phyloP scores from a whole-genome alignment of 495 filamentous ascomycete species.

The Oleoguttula mirabilis region DNA sequence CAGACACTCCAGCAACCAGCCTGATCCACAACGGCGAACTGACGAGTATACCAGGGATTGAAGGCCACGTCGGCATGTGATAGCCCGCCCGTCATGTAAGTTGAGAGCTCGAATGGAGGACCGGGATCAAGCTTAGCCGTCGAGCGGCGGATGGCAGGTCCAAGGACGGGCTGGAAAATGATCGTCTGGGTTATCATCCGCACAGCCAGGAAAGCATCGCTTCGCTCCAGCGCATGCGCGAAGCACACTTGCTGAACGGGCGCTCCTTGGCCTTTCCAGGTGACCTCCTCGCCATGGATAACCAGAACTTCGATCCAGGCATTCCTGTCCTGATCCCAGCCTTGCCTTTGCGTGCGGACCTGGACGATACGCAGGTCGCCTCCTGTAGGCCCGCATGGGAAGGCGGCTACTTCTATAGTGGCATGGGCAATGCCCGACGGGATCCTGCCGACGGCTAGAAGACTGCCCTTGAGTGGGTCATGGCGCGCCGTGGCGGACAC shows the following conservation, averaged over 20 bases:
- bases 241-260: conserved; percentile 60
- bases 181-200: conserved; percentile 19
- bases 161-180: conserved; percentile 22
- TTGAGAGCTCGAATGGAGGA: conserved; percentile 44
- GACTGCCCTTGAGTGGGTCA: conserved; percentile 24
- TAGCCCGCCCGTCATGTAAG: conserved; percentile 41
- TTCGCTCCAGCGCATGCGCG: conserved; percentile 34
- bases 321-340: conserved; percentile 35
- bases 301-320: conserved; percentile 29
- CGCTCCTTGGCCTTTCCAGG: conserved; percentile 43
- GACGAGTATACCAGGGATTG: conserved; percentile 57
- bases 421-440: conserved; percentile 11
- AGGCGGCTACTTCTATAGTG: conserved; percentile 33
- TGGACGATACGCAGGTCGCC: conserved; percentile 40
- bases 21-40: conserved; percentile 63
- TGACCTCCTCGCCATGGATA: conserved; percentile 31
- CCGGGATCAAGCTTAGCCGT: conserved; percentile 50
- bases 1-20: conserved; percentile 65
- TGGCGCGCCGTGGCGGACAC: conserved; percentile 12
- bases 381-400: conserved; percentile 38
- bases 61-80: conserved; percentile 64
- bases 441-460: conserved; percentile 26
- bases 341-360: conserved; percentile 32
- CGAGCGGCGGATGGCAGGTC: conserved; percentile 13
- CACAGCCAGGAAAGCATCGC: conserved; percentile 23